phyloP scores from a whole-genome alignment of 164 flowering plant genomes.

The Magnolia kwangsiensis region DNA sequence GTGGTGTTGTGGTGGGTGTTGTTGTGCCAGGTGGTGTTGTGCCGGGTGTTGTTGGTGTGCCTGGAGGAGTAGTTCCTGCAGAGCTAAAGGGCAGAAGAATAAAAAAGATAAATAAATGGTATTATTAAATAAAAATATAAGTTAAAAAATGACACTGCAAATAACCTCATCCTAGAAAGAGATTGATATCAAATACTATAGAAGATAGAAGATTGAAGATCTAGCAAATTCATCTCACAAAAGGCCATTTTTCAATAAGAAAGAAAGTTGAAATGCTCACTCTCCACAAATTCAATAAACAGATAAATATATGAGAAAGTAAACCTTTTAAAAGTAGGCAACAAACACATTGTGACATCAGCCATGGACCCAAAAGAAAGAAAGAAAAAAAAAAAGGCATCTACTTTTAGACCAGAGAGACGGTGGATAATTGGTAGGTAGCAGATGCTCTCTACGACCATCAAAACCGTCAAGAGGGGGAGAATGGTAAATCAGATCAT shows the following conservation, averaged over 20 bases:
- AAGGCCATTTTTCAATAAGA: neutral
- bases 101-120: neutral
- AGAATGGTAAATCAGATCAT: neutral
- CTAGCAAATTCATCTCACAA: neutral
- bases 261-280: neutral
- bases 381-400: neutral
- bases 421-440: neutral
- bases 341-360: neutral
- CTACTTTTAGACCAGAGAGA: neutral
- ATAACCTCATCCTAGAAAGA: no score
- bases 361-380: neutral
- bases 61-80: conserved; percentile 14
- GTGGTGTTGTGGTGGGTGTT: no score
- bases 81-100: conserved; percentile 21
- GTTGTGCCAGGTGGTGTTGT: conserved; percentile 2
- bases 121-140: no score
- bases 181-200: no score
- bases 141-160: neutral
- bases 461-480: neutral
- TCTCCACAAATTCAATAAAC: neutral
- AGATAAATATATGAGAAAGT: neutral
- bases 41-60: neutral
- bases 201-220: neutral
- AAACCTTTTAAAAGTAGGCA: neutral
- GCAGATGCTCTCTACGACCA: neutral